Evolutionary conservation across 139 green algal species (phyloP).

Genomic region (Ettlia oleoabundans): DNA sequence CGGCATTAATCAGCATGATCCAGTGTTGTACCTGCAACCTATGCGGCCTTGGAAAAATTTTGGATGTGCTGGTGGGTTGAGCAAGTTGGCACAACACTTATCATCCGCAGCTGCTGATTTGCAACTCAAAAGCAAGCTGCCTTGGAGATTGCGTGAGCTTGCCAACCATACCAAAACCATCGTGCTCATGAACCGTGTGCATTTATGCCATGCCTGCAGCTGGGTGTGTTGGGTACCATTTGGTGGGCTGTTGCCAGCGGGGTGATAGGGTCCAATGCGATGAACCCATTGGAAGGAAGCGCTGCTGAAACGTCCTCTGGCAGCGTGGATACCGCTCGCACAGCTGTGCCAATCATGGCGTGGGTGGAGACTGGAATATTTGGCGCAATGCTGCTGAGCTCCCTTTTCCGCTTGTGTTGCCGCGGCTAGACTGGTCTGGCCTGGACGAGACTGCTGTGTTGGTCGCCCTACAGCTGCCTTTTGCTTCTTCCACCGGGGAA

Average conservation of each 20-base stretch:
- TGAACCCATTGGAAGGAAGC: not conserved
- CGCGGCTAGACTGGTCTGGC: not conserved
- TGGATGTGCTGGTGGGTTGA: conserved; percentile 7
- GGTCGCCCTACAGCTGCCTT: too few relatives aligned
- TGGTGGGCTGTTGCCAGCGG: conserved; percentile 23
- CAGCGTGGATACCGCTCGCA: not conserved
- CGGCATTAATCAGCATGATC: not conserved
- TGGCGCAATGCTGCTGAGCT: not conserved
- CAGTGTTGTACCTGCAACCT: conserved; percentile 33
- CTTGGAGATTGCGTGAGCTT: not conserved
- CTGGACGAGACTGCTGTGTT: not conserved
- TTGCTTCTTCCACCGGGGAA: too few relatives aligned
- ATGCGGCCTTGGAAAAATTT: conserved; percentile 21
- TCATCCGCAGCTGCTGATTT: not conserved
- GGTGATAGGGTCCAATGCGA: not conserved
- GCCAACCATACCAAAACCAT: not conserved
- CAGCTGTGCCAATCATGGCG: conserved; percentile 5
- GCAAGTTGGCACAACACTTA: not conserved
- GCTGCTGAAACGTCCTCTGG: not conserved
- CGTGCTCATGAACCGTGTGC: not conserved
- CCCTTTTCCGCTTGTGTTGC: not conserved
- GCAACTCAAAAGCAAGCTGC: not conserved
- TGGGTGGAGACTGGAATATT: conserved; percentile 14
- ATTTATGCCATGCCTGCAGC: not conserved
- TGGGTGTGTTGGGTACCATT: not conserved